Evolutionary conservation across 495 filamentous ascomycete genomes (phyloP), one percentile per base, ranked within the genome.

Genomic region (Zalerion maritima): DNA sequence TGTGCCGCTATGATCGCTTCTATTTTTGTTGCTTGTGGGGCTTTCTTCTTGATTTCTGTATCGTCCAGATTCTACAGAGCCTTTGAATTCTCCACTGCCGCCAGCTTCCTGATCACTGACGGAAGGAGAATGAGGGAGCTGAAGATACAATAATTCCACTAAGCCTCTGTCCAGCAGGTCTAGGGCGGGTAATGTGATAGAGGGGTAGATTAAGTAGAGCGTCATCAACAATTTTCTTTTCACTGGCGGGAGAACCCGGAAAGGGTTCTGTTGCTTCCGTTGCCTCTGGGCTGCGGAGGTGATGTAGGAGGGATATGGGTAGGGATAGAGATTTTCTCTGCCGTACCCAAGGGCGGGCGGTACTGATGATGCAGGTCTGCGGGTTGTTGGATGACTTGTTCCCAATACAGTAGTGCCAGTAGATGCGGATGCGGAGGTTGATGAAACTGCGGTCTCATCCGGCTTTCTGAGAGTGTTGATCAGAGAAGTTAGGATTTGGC

Each of bases 131-230:
- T 22, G 14, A 19, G 14, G 17, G 63, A 45, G 0, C 50, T 54
- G 23, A 7, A 49, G 17, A 15, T 38, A 14, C 3, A 57, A 24
- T 12, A 47, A 48, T 14, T 55, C 71, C 9, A 89, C 73, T 0
- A 83, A 58, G 5, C 62, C 49, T 6, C 84, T 64, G 43, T 94
- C 85, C 3, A 94, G 62, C 1, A 92, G 62, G 42, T 92, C 83
- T 2, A 94, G 63, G 0, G 83, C 81, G 3, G 80, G 78, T 0
- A 92, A 69, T 1, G 76, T 46, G 26, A 63, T 57, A 1, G 38
- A 32, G 7, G 71, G 74, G 43, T 75, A 75, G n/a, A 80, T 45
- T 3, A 71, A 67, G 49, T 78, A 73, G 1, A 80, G 55, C 1
- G 74, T 75, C 18, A 67, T 54, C 24, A 78, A 43, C 14, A 71